Evolutionary conservation across 2,329 filamentous ascomycete genomes (phyloP).

Genomic region (Trichoderma sp.): DNA sequence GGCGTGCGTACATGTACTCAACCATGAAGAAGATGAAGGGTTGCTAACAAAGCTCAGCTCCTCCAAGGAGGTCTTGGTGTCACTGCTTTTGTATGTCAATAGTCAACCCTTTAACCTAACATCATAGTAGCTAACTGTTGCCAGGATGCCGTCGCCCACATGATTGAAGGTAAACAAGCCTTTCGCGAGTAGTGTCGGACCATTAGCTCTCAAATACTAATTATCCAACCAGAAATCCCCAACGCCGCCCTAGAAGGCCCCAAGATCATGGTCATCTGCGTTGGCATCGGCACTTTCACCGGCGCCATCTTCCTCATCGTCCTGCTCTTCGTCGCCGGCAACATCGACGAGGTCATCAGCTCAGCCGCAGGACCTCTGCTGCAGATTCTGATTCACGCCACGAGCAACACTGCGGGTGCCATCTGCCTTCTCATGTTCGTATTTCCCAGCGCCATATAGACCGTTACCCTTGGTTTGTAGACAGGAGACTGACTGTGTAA

Average conservation of each 20-base stretch:
- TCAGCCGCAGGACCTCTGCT: constrained; percentile 58
- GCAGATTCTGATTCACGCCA: constrained; percentile 63
- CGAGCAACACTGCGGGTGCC: constrained; percentile 58
- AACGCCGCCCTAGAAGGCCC: constrained; percentile 32
- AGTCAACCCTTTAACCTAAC: too few species aligned
- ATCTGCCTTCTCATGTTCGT: constrained; percentile 62
- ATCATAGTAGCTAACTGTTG: background rate
- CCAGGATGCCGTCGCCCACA: constrained; percentile 36
- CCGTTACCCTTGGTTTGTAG: too few species aligned
- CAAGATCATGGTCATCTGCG: constrained; percentile 51
- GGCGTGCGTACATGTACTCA: constrained; percentile 23
- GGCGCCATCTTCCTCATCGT: constrained; percentile 62
- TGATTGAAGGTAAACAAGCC: constrained; percentile 31
- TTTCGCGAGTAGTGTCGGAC: background rate
- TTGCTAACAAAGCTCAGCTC: constrained; percentile 23
- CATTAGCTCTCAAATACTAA: background rate
- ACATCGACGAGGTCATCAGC: constrained; percentile 54
- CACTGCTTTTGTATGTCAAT: constrained; percentile 31
- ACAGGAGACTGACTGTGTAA: background rate
- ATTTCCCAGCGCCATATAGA: background rate
- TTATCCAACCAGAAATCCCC: constrained; percentile 29
- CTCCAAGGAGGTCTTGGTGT: constrained; percentile 35
- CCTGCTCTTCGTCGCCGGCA: constrained; percentile 61
- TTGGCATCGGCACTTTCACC: constrained; percentile 60
- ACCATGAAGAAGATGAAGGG: background rate